A percentile compares a stretch with the other conserved stretches of the same genome.
Evolutionary conservation across 805 yeast genomes (phyloP).

Genomic region (Metschnikowia aberdeeniae): DNA sequence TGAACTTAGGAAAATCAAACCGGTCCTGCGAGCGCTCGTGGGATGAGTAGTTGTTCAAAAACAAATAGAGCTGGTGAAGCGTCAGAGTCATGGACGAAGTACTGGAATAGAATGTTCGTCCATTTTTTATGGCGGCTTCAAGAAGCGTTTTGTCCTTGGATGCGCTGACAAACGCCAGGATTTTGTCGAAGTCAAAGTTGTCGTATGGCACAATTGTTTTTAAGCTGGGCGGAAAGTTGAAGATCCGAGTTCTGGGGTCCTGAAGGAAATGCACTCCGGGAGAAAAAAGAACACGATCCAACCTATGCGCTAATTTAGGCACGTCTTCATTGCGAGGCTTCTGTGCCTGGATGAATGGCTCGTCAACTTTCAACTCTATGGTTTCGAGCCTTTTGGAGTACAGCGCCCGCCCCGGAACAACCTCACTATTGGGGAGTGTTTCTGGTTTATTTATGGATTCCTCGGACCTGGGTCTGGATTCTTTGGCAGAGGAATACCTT

Average conservation of each 20-base stretch:
- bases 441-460: neutral
- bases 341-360: constrained; percentile 16
- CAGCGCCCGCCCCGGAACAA: neutral
- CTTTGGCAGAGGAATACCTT: neutral
- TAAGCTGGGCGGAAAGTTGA: constrained; percentile 62
- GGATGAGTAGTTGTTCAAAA: constrained; percentile 46
- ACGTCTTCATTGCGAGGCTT: constrained; percentile 26
- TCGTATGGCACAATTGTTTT: constrained; percentile 55
- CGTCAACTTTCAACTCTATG: neutral
- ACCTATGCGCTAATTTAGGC: constrained; percentile 60
- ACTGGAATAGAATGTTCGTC: constrained; percentile 59
- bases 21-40: constrained; percentile 18
- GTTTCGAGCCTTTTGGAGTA: neutral
- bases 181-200: constrained; percentile 59
- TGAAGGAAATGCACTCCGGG: constrained; percentile 77
- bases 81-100: constrained; percentile 85
- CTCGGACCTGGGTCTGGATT: neutral
- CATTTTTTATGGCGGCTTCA: constrained; percentile 38
- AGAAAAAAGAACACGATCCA: constrained; percentile 69
- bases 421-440: neutral
- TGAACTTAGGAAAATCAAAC: constrained; percentile 40
- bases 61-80: constrained; percentile 68
- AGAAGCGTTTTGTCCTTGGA: constrained; percentile 57
- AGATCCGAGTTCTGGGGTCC: constrained; percentile 73
- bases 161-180: constrained; percentile 60